Percentiles rank a stretch among this genome's conserved stretches.
Evolutionary conservation across 106 monocot species (phyloP).

Genomic region (Dendrobium huoshanense): DNA sequence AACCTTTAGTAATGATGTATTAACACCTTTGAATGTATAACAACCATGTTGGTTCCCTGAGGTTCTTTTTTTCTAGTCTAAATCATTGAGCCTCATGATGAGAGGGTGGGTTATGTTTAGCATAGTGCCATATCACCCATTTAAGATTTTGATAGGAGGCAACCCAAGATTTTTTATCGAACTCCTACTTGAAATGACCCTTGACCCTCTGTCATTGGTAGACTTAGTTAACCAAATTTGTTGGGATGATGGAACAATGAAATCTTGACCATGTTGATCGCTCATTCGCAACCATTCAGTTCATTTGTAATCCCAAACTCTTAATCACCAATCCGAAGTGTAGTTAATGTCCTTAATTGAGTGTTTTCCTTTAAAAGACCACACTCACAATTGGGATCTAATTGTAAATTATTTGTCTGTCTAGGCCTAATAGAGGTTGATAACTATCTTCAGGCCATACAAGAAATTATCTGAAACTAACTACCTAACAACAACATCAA

Average conservation of each 20-base stretch:
- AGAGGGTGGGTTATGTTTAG: not conserved
- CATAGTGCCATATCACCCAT: not conserved
- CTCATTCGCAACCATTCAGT: not conserved
- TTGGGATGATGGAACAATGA: not conserved
- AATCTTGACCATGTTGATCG: not conserved
- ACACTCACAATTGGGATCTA: no score
- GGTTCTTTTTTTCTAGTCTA: not conserved
- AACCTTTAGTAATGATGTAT: no score
- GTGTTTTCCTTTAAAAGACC: not conserved
- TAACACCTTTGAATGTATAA: no score
- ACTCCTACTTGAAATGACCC: not conserved
- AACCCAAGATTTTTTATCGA: not conserved
- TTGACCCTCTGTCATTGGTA: not conserved
- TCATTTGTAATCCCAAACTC: not conserved
- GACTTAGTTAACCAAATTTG: not conserved
- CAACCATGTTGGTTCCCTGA: not conserved
- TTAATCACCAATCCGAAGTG: not conserved
- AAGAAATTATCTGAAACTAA: not conserved
- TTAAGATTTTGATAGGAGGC: not conserved
- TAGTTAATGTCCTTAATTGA: not conserved
- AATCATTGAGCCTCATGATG: not conserved
- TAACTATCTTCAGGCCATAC: not conserved
- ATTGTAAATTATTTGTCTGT: no score
- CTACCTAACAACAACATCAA: no score
- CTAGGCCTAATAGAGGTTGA: not conserved